These are phyloP conservation scores for Mortierella sp. DNA, from an alignment of 371 early-diverging fungal species.

Conservation along the genomic window DNA sequence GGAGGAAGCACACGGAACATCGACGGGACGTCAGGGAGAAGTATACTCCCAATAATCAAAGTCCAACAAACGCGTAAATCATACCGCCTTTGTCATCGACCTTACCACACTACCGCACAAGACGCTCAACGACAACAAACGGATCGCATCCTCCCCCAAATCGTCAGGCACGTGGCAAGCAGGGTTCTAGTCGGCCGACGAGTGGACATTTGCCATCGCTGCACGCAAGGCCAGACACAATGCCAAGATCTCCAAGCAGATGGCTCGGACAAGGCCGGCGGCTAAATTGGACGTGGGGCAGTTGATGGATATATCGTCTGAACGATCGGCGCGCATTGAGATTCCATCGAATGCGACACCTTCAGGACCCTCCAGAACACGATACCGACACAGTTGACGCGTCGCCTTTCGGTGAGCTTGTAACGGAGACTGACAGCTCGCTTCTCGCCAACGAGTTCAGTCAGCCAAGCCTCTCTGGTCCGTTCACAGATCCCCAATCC, in stretches of 20 bases:
- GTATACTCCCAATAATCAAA: neutral
- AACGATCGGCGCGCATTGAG: neutral
- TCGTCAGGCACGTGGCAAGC: neutral
- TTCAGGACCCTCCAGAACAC: neutral
- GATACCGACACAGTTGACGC: neutral
- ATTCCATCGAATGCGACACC: neutral
- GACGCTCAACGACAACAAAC: neutral
- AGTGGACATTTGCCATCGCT: neutral
- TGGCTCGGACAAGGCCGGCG: neutral
- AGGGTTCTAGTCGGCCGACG: neutral
- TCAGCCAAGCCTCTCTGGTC: neutral
- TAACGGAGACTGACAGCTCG: neutral
- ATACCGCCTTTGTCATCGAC: neutral
- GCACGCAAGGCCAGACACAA: neutral
- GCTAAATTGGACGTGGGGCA: neutral
- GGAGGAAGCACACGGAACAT: neutral
- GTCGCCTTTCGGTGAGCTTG: neutral
- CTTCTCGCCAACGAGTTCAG: neutral
- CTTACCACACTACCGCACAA: neutral
- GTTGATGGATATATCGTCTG: neutral
- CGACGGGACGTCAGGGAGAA: neutral
- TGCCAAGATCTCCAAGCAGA: neutral
- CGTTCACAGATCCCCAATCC: slow-evolving; percentile 20
- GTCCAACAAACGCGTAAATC: neutral
- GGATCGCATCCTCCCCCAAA: neutral